Conservation (phyloP, 805 yeast species). For the Hanseniaspora guilliermondii region DNA sequence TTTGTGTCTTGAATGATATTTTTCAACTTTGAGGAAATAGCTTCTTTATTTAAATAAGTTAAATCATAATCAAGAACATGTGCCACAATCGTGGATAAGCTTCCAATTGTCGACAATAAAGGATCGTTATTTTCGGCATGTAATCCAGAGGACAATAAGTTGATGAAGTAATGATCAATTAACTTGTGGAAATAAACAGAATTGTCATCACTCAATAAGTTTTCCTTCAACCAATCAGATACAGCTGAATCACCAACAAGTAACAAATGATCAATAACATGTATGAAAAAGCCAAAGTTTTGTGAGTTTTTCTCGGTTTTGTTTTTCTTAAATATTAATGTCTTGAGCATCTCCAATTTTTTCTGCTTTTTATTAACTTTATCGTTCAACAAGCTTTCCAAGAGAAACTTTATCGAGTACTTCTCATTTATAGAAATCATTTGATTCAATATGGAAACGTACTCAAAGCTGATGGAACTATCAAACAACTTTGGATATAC, state of each 20-base stretch:
- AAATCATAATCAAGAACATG: slow-evolving; percentile 1
- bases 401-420: slow-evolving; percentile 6
- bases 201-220: slow-evolving; percentile 12
- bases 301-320: neutral
- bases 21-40: neutral
- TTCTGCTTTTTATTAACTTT: neutral
- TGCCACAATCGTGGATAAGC: neutral
- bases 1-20: neutral
- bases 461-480: neutral
- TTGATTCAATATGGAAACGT: neutral
- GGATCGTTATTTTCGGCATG: neutral
- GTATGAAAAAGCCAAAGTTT: neutral
- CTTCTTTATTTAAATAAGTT: neutral
- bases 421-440: neutral
- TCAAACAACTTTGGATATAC: slow-evolving; percentile 5
- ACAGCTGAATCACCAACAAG: neutral
- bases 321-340: neutral
- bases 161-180: slow-evolving; percentile 26
- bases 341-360: slow-evolving; percentile 1
- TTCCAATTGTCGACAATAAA: neutral
- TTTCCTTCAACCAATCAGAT: slow-evolving; percentile 12
- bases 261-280: slow-evolving; percentile 7
- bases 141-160: slow-evolving; percentile 18
- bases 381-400: slow-evolving; percentile 4
- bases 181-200: slow-evolving; percentile 25